Conservation (phyloP, 2,329 filamentous ascomycete species). For the Akanthomyces uredinophilus region DNA sequence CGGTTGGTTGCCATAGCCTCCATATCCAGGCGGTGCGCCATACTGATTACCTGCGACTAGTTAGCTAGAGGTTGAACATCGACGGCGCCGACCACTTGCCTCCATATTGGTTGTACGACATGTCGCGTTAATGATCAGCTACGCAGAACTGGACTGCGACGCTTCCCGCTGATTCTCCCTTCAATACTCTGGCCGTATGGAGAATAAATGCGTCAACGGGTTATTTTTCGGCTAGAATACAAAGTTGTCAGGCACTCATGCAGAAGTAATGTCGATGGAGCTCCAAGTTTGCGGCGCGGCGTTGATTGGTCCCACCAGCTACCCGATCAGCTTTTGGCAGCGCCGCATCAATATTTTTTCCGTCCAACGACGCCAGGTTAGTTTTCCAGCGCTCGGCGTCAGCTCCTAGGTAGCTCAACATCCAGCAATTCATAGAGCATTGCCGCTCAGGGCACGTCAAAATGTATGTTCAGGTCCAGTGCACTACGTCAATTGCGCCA, state of each 20-base stretch:
- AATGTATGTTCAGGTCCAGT: constrained; percentile 1
- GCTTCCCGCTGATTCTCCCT: neutral
- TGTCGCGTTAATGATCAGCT: constrained; percentile 4
- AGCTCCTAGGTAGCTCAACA: constrained; percentile 4
- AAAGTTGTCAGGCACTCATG: neutral
- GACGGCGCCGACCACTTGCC: constrained; percentile 31
- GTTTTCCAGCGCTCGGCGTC: neutral
- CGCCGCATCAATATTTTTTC: constrained; percentile 15
- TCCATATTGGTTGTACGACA: constrained; percentile 60
- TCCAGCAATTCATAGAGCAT: neutral
- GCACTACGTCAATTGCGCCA: neutral
- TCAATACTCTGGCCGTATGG: neutral
- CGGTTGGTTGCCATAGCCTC: constrained; percentile 49
- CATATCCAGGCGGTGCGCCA: constrained; percentile 69
- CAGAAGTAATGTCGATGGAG: constrained; percentile 5
- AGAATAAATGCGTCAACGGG: neutral
- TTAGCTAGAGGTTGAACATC: neutral
- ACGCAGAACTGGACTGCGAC: neutral
- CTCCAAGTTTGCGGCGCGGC: constrained; percentile 17
- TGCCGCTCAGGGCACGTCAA: neutral
- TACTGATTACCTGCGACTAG: constrained; percentile 48
- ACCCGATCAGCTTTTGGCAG: neutral
- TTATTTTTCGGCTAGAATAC: neutral
- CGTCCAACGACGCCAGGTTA: neutral
- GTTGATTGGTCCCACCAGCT: constrained; percentile 16